These are phyloP conservation scores for Ceratorhiza oryzae-sativae DNA, from an alignment of 1,284 basidiomycete species.

Conservation along the genomic window DNA sequence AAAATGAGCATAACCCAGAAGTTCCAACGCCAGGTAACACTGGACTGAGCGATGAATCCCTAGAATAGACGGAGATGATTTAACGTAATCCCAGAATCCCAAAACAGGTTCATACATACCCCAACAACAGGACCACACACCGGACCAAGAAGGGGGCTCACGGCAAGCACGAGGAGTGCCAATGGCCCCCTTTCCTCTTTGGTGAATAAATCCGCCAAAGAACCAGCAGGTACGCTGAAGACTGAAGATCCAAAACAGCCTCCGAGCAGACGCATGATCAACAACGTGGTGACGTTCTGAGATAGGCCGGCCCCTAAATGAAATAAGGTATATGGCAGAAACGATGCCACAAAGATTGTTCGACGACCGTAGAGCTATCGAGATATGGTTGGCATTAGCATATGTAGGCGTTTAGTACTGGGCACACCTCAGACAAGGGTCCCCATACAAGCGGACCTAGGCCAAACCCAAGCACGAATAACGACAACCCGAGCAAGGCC, in stretches of 20 bases:
- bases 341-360: slow-evolving; percentile 11
- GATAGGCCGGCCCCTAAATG: slow-evolving; percentile 30
- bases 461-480: slow-evolving; percentile 35
- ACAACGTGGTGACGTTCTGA: slow-evolving; percentile 10
- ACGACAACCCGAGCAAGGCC: slow-evolving; percentile 22
- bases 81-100: neutral
- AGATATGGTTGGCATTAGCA: neutral
- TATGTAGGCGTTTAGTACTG: neutral
- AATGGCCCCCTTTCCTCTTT: slow-evolving; percentile 25
- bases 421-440: slow-evolving; percentile 21
- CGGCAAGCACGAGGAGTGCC: slow-evolving; percentile 10
- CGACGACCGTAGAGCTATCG: slow-evolving; percentile 29
- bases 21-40: slow-evolving; percentile 33
- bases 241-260: slow-evolving; percentile 35
- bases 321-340: slow-evolving; percentile 32
- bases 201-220: slow-evolving; percentile 28
- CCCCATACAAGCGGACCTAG: slow-evolving; percentile 36
- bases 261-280: slow-evolving; percentile 25
- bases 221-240: slow-evolving; percentile 24
- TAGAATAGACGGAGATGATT: neutral
- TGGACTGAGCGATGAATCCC: slow-evolving; percentile 33
- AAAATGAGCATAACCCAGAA: slow-evolving; percentile 37
- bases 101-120: neutral
- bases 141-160: slow-evolving; percentile 24
- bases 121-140: slow-evolving; percentile 36